Conservation (phyloP, 139 green algal genomes). For the Limnomonas spitsbergensis region DNA sequence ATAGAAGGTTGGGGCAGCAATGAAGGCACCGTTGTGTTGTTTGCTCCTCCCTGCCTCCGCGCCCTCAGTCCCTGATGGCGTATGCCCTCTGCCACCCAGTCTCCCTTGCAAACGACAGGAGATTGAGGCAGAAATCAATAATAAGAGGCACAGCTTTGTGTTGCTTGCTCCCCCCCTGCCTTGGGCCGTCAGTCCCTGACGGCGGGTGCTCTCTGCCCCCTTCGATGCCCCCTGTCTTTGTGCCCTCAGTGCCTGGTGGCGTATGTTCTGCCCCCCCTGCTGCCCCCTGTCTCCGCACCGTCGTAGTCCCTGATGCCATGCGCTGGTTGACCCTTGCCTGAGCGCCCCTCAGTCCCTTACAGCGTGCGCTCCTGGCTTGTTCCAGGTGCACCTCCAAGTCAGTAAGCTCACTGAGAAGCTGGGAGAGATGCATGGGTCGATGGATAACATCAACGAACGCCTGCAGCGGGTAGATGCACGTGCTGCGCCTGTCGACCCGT, state of each 20-base stretch:
- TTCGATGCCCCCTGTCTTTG: neutral
- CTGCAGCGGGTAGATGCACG: neutral
- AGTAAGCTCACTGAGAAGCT: neutral
- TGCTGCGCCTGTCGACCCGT: neutral
- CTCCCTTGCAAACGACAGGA: too few species aligned
- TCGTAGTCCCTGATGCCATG: neutral
- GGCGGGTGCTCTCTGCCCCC: neutral
- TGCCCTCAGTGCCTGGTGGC: neutral
- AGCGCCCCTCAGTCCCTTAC: neutral
- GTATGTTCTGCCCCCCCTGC: neutral
- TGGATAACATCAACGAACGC: neutral
- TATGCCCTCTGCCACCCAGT: too few species aligned
- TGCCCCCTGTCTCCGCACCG: neutral
- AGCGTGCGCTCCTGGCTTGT: neutral
- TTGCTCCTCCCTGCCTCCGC: too few species aligned
- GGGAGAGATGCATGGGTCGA: neutral
- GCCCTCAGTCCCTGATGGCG: too few species aligned
- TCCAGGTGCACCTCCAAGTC: neutral
- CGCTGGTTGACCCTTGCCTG: neutral
- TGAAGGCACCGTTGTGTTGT: too few species aligned
- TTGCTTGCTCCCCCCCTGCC: too few species aligned
- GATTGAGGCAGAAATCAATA: too few species aligned
- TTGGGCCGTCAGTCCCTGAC: too few species aligned
- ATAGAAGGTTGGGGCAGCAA: too few species aligned
- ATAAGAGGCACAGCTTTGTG: too few species aligned